These are phyloP conservation scores for Strigomonas oncopelti DNA, from an alignment of 208 protist species.

Conservation along the genomic window DNA sequence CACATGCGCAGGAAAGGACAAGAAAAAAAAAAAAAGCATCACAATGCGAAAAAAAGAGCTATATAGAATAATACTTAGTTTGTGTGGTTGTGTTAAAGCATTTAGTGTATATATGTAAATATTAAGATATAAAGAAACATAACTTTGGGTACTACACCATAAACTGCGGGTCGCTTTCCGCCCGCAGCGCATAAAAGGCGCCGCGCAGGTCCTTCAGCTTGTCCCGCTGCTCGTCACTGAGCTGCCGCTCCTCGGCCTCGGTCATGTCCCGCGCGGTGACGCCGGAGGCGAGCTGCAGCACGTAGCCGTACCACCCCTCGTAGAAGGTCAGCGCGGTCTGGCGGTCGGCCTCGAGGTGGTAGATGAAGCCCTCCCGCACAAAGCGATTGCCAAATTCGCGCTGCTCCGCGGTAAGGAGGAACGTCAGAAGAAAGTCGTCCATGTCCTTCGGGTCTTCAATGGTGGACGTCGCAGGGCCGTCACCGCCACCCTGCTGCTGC, in stretches of 20 bases:
- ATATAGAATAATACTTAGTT: too few species aligned
- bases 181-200: constrained; percentile 34
- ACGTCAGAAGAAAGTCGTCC: constrained; percentile 46
- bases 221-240: constrained; percentile 79
- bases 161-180: constrained; percentile 25
- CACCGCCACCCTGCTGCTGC: constrained; percentile 10
- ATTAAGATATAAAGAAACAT: neutral
- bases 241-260: constrained; percentile 55
- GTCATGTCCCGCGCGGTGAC: constrained; percentile 72
- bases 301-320: constrained; percentile 82
- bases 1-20: neutral
- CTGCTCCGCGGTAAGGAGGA: constrained; percentile 64
- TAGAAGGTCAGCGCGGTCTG: constrained; percentile 73
- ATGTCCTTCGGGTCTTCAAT: neutral
- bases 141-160: constrained; percentile 21
- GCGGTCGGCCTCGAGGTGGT: constrained; percentile 68
- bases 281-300: constrained; percentile 69
- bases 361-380: constrained; percentile 71
- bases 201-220: constrained; percentile 59
- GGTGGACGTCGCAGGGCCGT: neutral
- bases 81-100: neutral
- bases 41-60: neutral
- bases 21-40: constrained; percentile 9
- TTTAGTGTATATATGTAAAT: too few species aligned
- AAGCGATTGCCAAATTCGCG: constrained; percentile 84